Base-by-base conservation (phyloP, 2,329 filamentous ascomycete genomes). In the Pseudocercospora fijiensis region DNA sequence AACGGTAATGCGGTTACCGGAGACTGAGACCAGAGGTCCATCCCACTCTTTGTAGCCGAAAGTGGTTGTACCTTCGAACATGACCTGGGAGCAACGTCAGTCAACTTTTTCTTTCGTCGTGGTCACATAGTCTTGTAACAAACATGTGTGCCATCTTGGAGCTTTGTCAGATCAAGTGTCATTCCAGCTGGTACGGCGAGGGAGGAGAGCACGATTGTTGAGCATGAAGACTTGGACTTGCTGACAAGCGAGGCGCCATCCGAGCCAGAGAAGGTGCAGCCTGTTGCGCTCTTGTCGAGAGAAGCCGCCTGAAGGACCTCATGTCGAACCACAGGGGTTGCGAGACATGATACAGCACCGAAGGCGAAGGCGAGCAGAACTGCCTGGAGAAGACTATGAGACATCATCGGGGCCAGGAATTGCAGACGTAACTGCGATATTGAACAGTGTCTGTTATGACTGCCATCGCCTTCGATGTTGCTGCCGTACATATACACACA, bases 41-140 rank as follows among this genome's bases (percentile, higher is more conserved):
- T 74, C 73, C 87, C 87, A 90, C 69, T 87, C 83, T 67, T 85
- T 79, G 77, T 88, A 89, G 13, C 81, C 87, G 70, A 87, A 90
- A 58, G 83, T 86, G 18, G 87, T 90, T 11, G 80, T 84, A 45
- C 88, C 88, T 63, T 84, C 75, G 75, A 90, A 90, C 69, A 83
- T 84, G 65, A 89, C 81, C 76, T 79, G 56, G 18, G 43, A 16
- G 18, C 41, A 22, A 63, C 7, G 24, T 13, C 24, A 26, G 9
- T 47, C 13, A 24, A n/a, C 18, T n/a, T 3, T 8, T 41, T 16
- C 37, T 41, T 41, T 18, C 3, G 3, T 41, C 16, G 9, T 16
- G 9, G 7, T 37, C 13, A 37, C 13, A n/a, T 2, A 18, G 37
- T 18, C 9, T 56, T n/a, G 24, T 67, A 10, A 78, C 65, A 78